A percentile compares a stretch with the other conserved stretches of the same genome.
Evolutionary conservation across 2,329 filamentous ascomycete species (phyloP).

Genomic region (Huntiella moniliformis): DNA sequence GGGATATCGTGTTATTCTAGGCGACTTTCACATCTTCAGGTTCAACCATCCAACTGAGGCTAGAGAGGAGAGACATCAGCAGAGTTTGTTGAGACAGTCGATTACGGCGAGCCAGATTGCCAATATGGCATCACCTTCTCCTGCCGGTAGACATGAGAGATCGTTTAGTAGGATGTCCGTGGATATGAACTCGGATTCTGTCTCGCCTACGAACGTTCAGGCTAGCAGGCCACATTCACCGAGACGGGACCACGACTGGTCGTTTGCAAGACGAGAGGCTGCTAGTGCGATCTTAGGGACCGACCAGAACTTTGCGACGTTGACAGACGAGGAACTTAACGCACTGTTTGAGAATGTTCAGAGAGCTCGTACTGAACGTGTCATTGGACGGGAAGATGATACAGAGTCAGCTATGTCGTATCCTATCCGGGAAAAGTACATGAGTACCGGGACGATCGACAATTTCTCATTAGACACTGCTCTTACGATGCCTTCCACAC

Average conservation of each 20-base stretch:
- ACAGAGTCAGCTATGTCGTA: conserved; percentile 79
- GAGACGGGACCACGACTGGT: conserved; percentile 78
- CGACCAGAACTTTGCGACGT: conserved; percentile 74
- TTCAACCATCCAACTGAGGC: conserved; percentile 98
- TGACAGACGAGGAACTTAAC: conserved; percentile 90
- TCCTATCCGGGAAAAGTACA: conserved; percentile 78
- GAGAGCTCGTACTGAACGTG: conserved; percentile 59
- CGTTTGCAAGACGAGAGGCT: conserved; percentile 81
- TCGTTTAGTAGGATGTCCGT: conserved; percentile 56
- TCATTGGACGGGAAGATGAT: conserved; percentile 63
- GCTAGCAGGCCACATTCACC: conserved; percentile 56
- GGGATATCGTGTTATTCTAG: conserved; percentile 84
- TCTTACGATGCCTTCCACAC: conserved; percentile 85
- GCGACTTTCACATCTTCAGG: conserved; percentile 95
- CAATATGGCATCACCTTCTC: conserved; percentile 20
- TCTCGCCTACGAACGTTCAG: background rate
- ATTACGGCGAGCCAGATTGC: conserved; percentile 43
- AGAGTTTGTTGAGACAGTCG: conserved; percentile 44
- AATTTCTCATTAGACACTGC: conserved; percentile 91
- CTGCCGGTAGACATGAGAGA: conserved; percentile 43
- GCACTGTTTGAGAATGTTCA: conserved; percentile 87
- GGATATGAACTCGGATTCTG: conserved; percentile 43
- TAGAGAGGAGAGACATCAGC: conserved; percentile 73
- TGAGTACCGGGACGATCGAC: conserved; percentile 85
- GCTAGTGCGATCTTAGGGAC: conserved; percentile 74